phyloP scores from a whole-genome alignment of 352 stramenopile species.

The Aphanomyces astaci region DNA sequence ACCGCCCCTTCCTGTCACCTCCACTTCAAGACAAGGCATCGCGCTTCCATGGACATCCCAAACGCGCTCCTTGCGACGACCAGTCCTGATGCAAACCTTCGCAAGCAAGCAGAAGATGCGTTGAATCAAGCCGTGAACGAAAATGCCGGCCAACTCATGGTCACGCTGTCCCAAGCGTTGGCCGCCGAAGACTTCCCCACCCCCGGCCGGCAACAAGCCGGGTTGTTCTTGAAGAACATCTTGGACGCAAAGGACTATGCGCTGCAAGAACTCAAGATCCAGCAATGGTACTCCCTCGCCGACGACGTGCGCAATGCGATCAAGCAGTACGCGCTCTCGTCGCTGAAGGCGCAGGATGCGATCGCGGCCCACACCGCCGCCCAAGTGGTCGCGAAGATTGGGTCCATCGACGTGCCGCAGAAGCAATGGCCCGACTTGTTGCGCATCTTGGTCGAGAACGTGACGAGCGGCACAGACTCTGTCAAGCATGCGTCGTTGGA shows the following conservation, averaged over 20 bases:
- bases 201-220: conserved; percentile 63
- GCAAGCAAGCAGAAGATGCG: conserved; percentile 76
- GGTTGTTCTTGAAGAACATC: conserved; percentile 83
- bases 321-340: conserved; percentile 59
- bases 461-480: conserved; percentile 73
- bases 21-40: background rate
- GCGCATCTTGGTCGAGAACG: conserved; percentile 87
- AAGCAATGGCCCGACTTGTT: conserved; percentile 93
- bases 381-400: conserved; percentile 91
- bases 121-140: conserved; percentile 57
- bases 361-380: conserved; percentile 80
- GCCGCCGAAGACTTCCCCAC: conserved; percentile 69
- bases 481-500: conserved; percentile 88
- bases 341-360: conserved; percentile 53
- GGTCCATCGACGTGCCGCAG: conserved; percentile 88
- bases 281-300: conserved; percentile 73
- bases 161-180: conserved; percentile 73
- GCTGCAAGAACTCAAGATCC: conserved; percentile 71
- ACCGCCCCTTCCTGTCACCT: background rate
- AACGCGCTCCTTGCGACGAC: conserved; percentile 70
- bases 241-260: conserved; percentile 77
- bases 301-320: conserved; percentile 57
- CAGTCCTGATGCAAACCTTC: conserved; percentile 59
- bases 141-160: conserved; percentile 25
- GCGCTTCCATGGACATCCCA: conserved; percentile 61